A percentile compares a stretch with the other conserved stretches of the same genome.
Conservation (phyloP, 2,329 filamentous ascomycete species). For the Colletotrichum tamarilloi region DNA sequence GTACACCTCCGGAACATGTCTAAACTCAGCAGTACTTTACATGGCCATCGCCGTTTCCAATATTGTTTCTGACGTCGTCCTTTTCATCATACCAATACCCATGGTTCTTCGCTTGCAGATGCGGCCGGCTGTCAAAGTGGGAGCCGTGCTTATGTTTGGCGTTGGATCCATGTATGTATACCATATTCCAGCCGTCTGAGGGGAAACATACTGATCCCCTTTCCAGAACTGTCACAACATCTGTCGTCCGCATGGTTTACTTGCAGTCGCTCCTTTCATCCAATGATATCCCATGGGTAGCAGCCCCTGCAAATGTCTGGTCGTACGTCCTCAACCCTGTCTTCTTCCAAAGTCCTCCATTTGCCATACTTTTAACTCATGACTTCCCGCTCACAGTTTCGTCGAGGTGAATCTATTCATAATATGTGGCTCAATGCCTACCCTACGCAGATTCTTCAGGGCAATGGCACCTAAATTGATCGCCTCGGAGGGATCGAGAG, state of each 20-base stretch:
- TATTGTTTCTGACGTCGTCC: constrained; percentile 58
- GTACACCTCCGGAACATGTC: constrained; percentile 45
- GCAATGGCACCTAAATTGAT: constrained; percentile 45
- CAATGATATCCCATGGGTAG: constrained; percentile 30
- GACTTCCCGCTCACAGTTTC: constrained; percentile 33
- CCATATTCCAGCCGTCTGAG: background rate
- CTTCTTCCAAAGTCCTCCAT: background rate
- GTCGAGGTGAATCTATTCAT: constrained; percentile 44
- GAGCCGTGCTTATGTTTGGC: constrained; percentile 54
- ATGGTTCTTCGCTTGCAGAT: constrained; percentile 56
- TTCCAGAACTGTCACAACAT: constrained; percentile 45
- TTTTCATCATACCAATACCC: constrained; percentile 57
- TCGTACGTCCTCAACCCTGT: constrained; percentile 13
- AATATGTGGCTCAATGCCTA: constrained; percentile 48
- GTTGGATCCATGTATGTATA: constrained; percentile 46
- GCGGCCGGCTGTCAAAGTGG: constrained; percentile 57
- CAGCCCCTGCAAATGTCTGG: constrained; percentile 37
- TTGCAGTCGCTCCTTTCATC: constrained; percentile 34
- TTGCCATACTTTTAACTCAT: background rate
- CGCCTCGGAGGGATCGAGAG: constrained; percentile 16
- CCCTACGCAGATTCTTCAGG: constrained; percentile 48
- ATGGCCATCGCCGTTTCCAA: constrained; percentile 59
- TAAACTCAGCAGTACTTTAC: constrained; percentile 57
- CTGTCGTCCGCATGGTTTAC: constrained; percentile 35
- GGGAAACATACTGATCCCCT: background rate